Conservation (phyloP, 352 stramenopile genomes). For the Phytophthora chlamydospora region DNA sequence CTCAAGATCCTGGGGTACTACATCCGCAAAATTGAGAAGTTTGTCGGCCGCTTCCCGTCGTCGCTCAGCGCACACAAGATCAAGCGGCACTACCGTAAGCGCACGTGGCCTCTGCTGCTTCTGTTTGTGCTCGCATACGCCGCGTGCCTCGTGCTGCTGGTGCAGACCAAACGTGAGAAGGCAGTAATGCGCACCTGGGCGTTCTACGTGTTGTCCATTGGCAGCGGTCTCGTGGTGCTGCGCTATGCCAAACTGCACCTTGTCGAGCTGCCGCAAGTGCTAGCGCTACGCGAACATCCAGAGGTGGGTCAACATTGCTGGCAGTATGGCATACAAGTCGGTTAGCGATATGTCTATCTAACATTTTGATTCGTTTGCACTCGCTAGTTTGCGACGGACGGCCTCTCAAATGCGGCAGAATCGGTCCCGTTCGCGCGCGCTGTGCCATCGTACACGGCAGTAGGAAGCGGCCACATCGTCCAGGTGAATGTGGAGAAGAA, state of each 20-base stretch:
- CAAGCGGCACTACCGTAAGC: conserved; percentile 56
- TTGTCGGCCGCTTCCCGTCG: conserved; percentile 60
- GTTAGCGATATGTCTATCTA: neutral
- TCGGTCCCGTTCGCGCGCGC: conserved; percentile 66
- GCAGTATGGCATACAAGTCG: neutral
- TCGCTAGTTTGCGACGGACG: conserved; percentile 58
- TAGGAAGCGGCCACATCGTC: conserved; percentile 17
- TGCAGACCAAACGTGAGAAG: conserved; percentile 41
- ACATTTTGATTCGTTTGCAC: neutral
- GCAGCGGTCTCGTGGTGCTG: conserved; percentile 67
- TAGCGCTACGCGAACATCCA: conserved; percentile 64
- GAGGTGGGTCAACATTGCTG: conserved; percentile 44
- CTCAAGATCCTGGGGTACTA: conserved; percentile 89
- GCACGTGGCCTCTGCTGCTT: conserved; percentile 40
- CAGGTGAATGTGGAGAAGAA: conserved; percentile 28
- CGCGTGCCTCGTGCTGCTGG: conserved; percentile 44
- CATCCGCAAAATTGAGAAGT: conserved; percentile 83
- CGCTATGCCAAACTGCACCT: conserved; percentile 77
- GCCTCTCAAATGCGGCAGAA: conserved; percentile 43
- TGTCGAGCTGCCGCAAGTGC: conserved; percentile 73
- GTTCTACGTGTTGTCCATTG: conserved; percentile 62
- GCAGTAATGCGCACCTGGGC: conserved; percentile 51
- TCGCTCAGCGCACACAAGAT: conserved; percentile 57
- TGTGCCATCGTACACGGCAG: conserved; percentile 49
- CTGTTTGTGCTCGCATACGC: conserved; percentile 61